Evolutionary conservation across 345 rosid genomes (phyloP), one percentile per base, ranked within the genome.

Genomic region (Limnanthes douglasii): DNA sequence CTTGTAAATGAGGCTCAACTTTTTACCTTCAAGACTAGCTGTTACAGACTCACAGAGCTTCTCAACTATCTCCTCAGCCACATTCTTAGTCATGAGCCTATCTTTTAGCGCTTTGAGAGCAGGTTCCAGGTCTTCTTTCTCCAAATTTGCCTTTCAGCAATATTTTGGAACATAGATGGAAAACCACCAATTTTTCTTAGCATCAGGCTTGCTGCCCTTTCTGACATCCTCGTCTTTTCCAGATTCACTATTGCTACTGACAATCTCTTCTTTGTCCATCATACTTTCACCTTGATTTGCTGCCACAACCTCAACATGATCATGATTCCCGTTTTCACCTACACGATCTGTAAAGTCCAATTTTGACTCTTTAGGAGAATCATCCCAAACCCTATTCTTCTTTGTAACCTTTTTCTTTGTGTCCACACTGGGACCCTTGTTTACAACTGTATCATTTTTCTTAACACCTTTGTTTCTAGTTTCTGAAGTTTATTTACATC

Each of bases 1-100:
- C 99, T 85, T 11, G 99, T 92, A 59, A 92, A 92, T 13, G 99
- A 92, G 50, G 74, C 92, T n/a, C 68, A 65, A 54, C 69, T 78
- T 92, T 81, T 85, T 92, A 28, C 99, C 96, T 68, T 68, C 99
- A 50, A 92, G 94, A 66, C 96, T 85, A 5, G 78, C 79, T 32
- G 86, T 77, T 36, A 85, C 96, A 11, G 99, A 92, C 58, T 92
- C 99, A 65, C 94, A 85, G 24, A 92, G 96, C 69, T 80, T 92
- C 64, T 67, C 99, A 12, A 94, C 96, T 44, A 90, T 92, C 80
- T 78, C 94, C 69, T 78, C 99, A 17, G 99, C 99, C 86, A 92
- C 99, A 64, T 92, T 92, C 80, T 92, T 92, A 69, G 94, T 78
- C 99, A 92, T 92, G 37, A 92, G 74, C 62, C 93, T 72, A 50